These are phyloP conservation scores for Tylopilus subfusipes DNA, from an alignment of 768 basidiomycete genomes.

Conservation along the genomic window DNA sequence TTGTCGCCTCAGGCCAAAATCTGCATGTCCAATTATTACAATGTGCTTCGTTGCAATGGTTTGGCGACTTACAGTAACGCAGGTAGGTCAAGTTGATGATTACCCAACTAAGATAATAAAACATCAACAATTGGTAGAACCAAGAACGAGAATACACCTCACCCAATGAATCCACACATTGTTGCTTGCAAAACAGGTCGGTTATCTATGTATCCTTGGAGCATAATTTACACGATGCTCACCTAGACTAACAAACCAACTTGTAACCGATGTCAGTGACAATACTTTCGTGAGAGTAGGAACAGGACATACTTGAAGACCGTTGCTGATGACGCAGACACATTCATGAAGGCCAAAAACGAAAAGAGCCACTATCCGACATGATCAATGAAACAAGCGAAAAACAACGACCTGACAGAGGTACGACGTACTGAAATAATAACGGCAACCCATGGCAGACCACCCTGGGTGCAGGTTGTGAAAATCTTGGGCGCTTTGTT, in stretches of 20 bases:
- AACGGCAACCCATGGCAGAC: conserved; percentile 45
- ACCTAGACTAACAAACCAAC: conserved; percentile 69
- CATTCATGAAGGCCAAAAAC: conserved; percentile 62
- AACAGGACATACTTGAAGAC: conserved; percentile 21
- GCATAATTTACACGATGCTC: conserved; percentile 6
- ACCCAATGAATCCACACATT: conserved; percentile 58
- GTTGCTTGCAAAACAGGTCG: conserved; percentile 32
- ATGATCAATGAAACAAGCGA: background rate
- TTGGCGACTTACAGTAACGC: conserved; percentile 52
- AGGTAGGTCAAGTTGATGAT: conserved; percentile 70
- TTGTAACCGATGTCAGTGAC: conserved; percentile 28
- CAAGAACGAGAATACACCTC: background rate
- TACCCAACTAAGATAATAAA: conserved; percentile 51
- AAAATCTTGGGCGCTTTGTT: conserved; percentile 52
- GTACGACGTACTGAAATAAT: conserved; percentile 22
- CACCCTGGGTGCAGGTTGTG: conserved; percentile 41
- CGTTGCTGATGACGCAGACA: conserved; percentile 50
- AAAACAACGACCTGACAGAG: conserved; percentile 5
- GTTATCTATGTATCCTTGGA: background rate
- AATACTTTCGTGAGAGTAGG: conserved; percentile 1
- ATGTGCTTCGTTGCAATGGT: conserved; percentile 32
- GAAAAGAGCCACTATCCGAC: conserved; percentile 35
- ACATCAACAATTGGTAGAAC: conserved; percentile 48
- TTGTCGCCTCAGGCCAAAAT: conserved; percentile 16
- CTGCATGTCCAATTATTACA: background rate